These are phyloP conservation scores for Hypoxylon intermedium DNA, from an alignment of 495 filamentous ascomycete species.

Conservation along the genomic window DNA sequence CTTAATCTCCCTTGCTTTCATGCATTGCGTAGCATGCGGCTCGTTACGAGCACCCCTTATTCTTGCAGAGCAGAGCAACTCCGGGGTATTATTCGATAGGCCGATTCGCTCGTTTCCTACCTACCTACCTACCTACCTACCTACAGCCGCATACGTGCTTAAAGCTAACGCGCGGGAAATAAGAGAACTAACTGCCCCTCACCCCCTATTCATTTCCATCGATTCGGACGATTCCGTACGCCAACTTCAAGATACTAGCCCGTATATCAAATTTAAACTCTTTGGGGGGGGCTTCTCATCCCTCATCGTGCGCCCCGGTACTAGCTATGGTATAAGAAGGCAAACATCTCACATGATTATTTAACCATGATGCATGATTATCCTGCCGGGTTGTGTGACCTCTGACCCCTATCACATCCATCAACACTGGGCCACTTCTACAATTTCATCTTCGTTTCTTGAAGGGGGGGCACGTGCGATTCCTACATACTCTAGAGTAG, in stretches of 20 bases:
- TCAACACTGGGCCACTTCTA: slow-evolving; percentile 9
- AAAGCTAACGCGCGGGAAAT: background rate
- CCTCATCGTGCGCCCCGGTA: background rate
- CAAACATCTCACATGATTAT: background rate
- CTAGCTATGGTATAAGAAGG: too few species aligned
- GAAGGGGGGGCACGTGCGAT: slow-evolving; percentile 25
- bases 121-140: too few species aligned
- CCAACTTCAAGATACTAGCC: background rate
- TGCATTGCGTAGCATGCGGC: slow-evolving; percentile 17
- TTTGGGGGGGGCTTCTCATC: background rate
- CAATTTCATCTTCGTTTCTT: slow-evolving; percentile 5
- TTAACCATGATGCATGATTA: background rate
- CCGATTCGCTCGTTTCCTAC: background rate
- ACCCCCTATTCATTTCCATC: background rate
- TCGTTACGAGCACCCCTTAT: slow-evolving; percentile 25
- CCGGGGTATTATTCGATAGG: background rate
- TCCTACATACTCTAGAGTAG: too few species aligned
- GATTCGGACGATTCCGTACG: too few species aligned
- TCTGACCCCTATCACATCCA: slow-evolving; percentile 32
- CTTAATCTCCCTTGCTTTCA: slow-evolving; percentile 37
- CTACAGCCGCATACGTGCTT: background rate
- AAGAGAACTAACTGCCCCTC: background rate
- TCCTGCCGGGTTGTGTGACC: background rate
- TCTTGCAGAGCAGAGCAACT: slow-evolving; percentile 24
- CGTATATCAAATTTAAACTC: background rate